Base-by-base conservation (phyloP, 352 stramenopile species). In the Phytophthora constricta region DNA sequence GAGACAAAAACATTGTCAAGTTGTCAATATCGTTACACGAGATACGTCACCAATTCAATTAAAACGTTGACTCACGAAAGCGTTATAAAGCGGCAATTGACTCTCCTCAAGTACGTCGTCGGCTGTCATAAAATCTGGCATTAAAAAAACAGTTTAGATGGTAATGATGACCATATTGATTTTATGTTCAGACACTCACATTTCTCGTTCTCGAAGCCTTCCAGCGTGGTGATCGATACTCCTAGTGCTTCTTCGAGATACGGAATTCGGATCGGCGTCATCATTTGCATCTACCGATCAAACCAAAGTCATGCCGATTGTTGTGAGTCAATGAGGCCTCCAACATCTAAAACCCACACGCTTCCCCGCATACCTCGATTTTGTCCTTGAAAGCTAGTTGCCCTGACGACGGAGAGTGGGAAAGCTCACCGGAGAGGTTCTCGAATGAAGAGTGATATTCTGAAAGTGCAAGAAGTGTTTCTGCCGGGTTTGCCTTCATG, bases 251-350 rank as follows among this genome's bases (percentile, higher is more conserved):
- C 79, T 61, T 93, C 87, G 20, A 95, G 91, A 53, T 92, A 95
- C n/a, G 87, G 87, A 27, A 95, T 95, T 28, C 87, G 84, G 61
- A 93, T 92, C 3, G 86, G 87, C 13, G 87, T 95, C 79, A 95
- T 93, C 77, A 95, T 93, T 85, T 95, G 87, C 0, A 95, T 71
- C 85, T 95, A 58, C 23, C 19, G 2, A 46, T 63, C 45, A 62
- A 17, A n/a, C n/a, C n/a, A n/a, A n/a, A n/a, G n/a, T n/a, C n/a
- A n/a, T n/a, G n/a, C n/a, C n/a, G n/a, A n/a, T n/a, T n/a, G n/a
- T n/a, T n/a, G n/a, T n/a, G n/a, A 10, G 11, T 43, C 46, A 33
- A 23, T n/a, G 1, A 22, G 4, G 1, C 56, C 10, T 37, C 14
- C n/a, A 5, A n/a, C 33, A 3, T 17, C 39, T 20, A 46, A 53